Percentiles rank a stretch among this genome's conserved stretches.
phyloP scores from a whole-genome alignment of 305 asterid species.

The Solanum hybrid region DNA sequence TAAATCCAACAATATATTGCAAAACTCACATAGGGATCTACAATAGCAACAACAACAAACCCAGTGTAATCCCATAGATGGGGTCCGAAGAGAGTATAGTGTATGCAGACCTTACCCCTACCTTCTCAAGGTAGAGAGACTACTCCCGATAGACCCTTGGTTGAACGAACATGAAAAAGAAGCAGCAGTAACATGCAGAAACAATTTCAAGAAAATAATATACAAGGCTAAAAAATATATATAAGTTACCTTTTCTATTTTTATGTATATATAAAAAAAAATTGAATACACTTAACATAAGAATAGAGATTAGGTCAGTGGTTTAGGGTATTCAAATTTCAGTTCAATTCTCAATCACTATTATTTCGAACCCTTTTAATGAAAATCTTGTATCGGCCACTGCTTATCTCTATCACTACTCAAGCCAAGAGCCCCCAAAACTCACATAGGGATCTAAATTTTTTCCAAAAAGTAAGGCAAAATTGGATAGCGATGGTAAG shows the following conservation, averaged over 20 bases:
- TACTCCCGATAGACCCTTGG: background rate
- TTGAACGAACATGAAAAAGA: background rate
- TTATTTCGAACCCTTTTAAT: background rate
- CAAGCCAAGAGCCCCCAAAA: background rate
- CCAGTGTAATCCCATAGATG: background rate
- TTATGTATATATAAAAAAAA: background rate
- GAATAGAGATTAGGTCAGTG: background rate
- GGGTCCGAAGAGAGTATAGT: background rate
- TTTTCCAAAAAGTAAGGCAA: background rate
- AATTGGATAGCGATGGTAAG: background rate
- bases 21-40: background rate
- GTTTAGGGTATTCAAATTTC: background rate
- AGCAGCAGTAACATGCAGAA: background rate
- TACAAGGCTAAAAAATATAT: background rate
- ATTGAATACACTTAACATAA: conserved; percentile 20
- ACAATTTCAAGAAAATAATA: background rate
- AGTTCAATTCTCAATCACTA: background rate
- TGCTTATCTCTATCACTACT: background rate
- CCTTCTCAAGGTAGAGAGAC: background rate
- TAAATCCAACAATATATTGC: background rate
- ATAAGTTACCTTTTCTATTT: background rate
- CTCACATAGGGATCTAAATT: background rate
- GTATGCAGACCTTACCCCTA: background rate
- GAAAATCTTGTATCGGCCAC: background rate
- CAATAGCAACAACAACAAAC: background rate